phyloP scores from a whole-genome alignment of 202 grass and related monocot species.

The Saccharum hybrid region DNA sequence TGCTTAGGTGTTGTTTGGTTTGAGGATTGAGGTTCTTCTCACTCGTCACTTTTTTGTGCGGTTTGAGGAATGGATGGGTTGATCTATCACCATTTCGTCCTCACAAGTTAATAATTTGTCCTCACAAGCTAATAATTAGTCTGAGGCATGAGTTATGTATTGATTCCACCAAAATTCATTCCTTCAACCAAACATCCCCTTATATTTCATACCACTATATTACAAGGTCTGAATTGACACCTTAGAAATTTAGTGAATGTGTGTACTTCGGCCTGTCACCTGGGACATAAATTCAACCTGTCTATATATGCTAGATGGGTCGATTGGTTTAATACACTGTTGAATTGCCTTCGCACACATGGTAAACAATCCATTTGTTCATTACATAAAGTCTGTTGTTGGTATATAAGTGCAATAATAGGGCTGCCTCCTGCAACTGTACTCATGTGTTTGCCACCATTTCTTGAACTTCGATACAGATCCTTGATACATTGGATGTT shows the following conservation, averaged over 20 bases:
- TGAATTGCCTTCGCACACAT: neutral
- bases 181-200: neutral
- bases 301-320: neutral
- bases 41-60: too few species aligned
- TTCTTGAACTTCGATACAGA: slow-evolving; percentile 45
- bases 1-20: neutral
- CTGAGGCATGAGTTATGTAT: neutral
- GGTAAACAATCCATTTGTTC: neutral
- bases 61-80: too few species aligned
- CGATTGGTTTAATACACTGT: neutral
- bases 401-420: neutral
- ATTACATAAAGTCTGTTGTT: neutral
- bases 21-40: too few species aligned
- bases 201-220: neutral
- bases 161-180: neutral
- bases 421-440: neutral
- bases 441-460: slow-evolving; percentile 5
- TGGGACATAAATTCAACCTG: neutral
- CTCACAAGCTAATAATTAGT: too few species aligned
- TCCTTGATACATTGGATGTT: slow-evolving; percentile 78
- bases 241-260: neutral
- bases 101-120: too few species aligned
- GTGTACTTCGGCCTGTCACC: neutral
- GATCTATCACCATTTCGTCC: too few species aligned
- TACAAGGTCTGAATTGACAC: slow-evolving; percentile 10